Conservation (phyloP, 2,329 filamentous ascomycete species). For the Thelonectria olida region DNA sequence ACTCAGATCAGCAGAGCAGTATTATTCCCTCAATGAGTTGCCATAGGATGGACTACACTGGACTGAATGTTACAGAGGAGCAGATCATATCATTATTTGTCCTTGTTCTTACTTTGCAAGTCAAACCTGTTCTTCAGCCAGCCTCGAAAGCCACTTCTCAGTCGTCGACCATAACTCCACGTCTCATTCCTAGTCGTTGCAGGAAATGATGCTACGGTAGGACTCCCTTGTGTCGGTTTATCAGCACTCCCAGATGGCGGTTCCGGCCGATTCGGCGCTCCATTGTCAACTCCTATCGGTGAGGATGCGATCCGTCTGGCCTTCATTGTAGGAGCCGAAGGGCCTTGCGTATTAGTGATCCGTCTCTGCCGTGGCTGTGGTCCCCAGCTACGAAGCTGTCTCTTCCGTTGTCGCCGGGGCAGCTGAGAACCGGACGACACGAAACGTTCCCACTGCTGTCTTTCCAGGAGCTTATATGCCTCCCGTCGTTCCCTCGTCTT, state of each 20-base stretch:
- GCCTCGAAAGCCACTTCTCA: neutral
- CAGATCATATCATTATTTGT: neutral
- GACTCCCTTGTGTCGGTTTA: too few relatives aligned
- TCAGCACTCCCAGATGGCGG: too few relatives aligned
- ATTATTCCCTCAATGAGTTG: neutral
- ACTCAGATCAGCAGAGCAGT: conserved; percentile 1
- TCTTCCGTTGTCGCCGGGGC: neutral
- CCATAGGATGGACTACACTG: neutral
- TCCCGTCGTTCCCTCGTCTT: neutral
- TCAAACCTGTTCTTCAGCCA: neutral
- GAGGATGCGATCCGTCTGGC: too few relatives aligned
- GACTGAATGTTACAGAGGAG: neutral
- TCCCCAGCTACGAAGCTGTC: too few relatives aligned
- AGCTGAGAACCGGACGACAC: neutral
- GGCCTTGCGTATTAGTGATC: neutral
- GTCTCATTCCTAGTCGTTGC: neutral
- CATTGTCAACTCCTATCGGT: neutral
- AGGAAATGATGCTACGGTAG: neutral
- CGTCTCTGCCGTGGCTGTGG: too few relatives aligned
- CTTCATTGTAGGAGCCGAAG: neutral
- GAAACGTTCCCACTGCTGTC: neutral
- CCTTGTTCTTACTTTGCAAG: neutral
- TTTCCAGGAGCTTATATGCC: neutral
- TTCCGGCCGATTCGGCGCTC: neutral
- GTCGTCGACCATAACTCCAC: neutral